Base-by-base conservation (phyloP, 257 asterid species). In the Linderniella brevidens region DNA sequence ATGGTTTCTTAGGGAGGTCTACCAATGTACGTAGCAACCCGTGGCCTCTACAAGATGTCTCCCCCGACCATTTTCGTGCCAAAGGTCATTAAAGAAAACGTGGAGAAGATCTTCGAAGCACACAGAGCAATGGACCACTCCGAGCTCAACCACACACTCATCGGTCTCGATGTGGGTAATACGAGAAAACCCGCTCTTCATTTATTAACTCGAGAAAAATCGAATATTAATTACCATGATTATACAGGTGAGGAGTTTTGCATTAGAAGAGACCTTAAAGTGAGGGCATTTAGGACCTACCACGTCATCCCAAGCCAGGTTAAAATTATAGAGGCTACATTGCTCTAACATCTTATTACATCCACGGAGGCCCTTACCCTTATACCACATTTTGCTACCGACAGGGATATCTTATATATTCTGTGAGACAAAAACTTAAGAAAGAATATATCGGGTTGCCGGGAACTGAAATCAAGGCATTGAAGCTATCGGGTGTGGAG, bases 11-110 rank as follows among this genome's bases (percentile, higher is more conserved):
- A 84, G 95, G 98, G 94, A 57, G 92, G 98, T 32, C 59, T 90
- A 18, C 99, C 99, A 8, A 85, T 90, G 96, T 85, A 78, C 56
- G 98, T 90, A 66, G 96, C 96, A 0, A 81, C 96, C 0, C 96
- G 98, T 41, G 92, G 93, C 39, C 68, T 85, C 48, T 81, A 85
- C 57, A 60, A 76, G 59, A 76, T 85, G 96, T 63, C 65, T 8
- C 85, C 96, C 14, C 98, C 98, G 7, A 82, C 79, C 13, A 65
- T 90, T 62, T 51, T 90, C 65, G 96, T 90, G 54, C 98, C 98
- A 37, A 85, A 78, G 55, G 70, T 62, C 29, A 65, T 90, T 44
- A 81, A 69, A 58, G 83, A 62, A 58, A 76, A 60, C 55, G 94
- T 90, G 16, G 92, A 90, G 50, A 85, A 75, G 81, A 64, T 85